Conservation (phyloP, 371 early-diverging fungal species). For the Dichotomocladium elegans region DNA sequence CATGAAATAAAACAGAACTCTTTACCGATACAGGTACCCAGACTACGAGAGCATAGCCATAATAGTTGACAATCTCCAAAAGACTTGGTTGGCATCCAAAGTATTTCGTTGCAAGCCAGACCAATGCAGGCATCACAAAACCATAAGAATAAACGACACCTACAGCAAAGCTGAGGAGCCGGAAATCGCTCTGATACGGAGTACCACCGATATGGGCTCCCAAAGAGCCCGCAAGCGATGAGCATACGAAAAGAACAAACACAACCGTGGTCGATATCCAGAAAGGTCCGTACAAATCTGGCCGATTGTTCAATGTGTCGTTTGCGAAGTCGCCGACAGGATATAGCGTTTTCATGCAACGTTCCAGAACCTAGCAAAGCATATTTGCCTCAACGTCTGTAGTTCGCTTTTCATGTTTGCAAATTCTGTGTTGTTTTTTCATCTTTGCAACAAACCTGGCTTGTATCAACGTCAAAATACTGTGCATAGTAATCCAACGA, state of each 20-base stretch:
- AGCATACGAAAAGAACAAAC: slow-evolving; percentile 86
- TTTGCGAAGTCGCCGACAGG: slow-evolving; percentile 43
- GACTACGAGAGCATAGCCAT: slow-evolving; percentile 87
- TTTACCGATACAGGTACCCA: slow-evolving; percentile 92
- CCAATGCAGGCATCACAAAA: slow-evolving; percentile 61
- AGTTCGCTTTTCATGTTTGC: too few relatives aligned
- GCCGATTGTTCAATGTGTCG: slow-evolving; percentile 43
- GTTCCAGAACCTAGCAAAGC: slow-evolving; percentile 34
- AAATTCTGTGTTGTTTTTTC: not conserved
- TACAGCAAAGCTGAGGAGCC: slow-evolving; percentile 75
- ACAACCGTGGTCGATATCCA: slow-evolving; percentile 95
- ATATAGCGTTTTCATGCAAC: slow-evolving; percentile 48
- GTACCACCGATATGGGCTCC: slow-evolving; percentile 59
- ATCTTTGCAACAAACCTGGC: slow-evolving; percentile 45
- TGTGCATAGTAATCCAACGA: slow-evolving; percentile 82
- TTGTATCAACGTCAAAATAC: slow-evolving; percentile 90
- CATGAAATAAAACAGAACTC: not conserved
- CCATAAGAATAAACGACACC: slow-evolving; percentile 80
- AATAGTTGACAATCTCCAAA: slow-evolving; percentile 79
- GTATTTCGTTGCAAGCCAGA: slow-evolving; percentile 84
- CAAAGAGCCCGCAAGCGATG: slow-evolving; percentile 82
- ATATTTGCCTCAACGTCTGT: too few relatives aligned
- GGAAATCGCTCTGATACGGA: slow-evolving; percentile 71
- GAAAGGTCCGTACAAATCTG: slow-evolving; percentile 71
- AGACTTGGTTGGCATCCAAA: slow-evolving; percentile 77